phyloP scores from a whole-genome alignment of 169 alveolate genomes.

The Hepatocystis sp. region DNA sequence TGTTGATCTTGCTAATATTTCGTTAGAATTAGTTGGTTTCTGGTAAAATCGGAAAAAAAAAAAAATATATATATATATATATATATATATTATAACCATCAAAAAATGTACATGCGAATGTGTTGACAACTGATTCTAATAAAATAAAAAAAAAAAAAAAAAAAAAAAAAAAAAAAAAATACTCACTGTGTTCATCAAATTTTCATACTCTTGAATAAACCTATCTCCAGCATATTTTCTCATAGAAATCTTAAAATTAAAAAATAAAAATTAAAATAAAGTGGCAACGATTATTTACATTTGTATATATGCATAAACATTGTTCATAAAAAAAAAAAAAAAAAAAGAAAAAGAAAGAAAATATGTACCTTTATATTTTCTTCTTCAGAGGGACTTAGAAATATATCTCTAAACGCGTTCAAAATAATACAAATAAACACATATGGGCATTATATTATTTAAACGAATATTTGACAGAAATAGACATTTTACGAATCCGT shows the following conservation, averaged over 20 bases:
- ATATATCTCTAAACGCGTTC: constrained; percentile 11
- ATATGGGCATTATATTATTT: neutral
- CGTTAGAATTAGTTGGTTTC: constrained; percentile 40
- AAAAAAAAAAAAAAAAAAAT: constrained; percentile 1
- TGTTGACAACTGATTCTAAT: neutral
- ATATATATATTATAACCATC: no score
- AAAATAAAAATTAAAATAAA: neutral
- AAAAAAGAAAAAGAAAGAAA: neutral
- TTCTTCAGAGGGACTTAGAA: constrained; percentile 35
- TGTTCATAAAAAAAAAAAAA: neutral
- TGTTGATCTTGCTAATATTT: constrained; percentile 40
- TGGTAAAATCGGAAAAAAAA: no score
- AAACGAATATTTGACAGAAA: neutral
- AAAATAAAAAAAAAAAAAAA: constrained; percentile 4
- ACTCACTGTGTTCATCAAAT: constrained; percentile 32
- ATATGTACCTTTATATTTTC: constrained; percentile 40
- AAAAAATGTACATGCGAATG: neutral
- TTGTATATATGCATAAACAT: neutral
- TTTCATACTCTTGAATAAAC: constrained; percentile 56
- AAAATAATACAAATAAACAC: neutral
- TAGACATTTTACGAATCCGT: neutral
- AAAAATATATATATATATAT: no score
- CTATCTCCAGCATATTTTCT: constrained; percentile 48
- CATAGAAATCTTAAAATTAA: constrained; percentile 19
- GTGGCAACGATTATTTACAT: neutral